Conservation (phyloP, 2,329 filamentous ascomycete species). For the Ophiostoma pallidulum region DNA sequence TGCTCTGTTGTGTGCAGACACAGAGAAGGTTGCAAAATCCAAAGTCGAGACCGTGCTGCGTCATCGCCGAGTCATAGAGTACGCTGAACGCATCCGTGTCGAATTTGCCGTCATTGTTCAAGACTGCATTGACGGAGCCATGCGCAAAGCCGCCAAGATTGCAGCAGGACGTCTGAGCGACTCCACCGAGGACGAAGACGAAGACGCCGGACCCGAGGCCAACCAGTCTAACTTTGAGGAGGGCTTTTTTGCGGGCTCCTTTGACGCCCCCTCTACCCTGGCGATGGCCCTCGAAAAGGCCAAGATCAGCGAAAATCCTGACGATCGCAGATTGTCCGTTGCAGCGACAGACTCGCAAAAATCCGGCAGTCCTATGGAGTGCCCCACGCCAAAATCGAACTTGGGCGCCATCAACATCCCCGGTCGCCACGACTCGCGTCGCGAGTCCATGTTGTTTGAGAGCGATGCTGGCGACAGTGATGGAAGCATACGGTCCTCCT, state of each 20-base stretch:
- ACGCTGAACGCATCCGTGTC: constrained; percentile 86
- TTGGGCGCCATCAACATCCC: constrained; percentile 49
- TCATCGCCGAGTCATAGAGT: constrained; percentile 87
- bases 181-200: constrained; percentile 54
- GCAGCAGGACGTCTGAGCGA: constrained; percentile 78
- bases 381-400: constrained; percentile 81
- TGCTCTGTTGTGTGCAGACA: constrained; percentile 79
- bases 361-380: constrained; percentile 84
- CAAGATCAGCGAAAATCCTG: constrained; percentile 30
- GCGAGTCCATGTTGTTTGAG: constrained; percentile 70
- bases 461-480: constrained; percentile 82
- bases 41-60: constrained; percentile 92
- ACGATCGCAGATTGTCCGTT: constrained; percentile 42
- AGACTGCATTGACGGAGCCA: constrained; percentile 86
- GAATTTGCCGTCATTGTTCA: constrained; percentile 91
- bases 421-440: constrained; percentile 55
- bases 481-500: constrained; percentile 74
- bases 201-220: constrained; percentile 34
- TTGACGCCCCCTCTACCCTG: constrained; percentile 47
- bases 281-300: constrained; percentile 43
- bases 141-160: constrained; percentile 81
- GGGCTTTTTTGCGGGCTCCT: constrained; percentile 46
- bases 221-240: constrained; percentile 38
- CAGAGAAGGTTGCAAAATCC: constrained; percentile 68
- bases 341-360: constrained; percentile 61